A percentile compares a stretch with the other conserved stretches of the same genome.
Conservation (phyloP, 768 basidiomycete genomes). For the Pulveroboletus sp. region DNA sequence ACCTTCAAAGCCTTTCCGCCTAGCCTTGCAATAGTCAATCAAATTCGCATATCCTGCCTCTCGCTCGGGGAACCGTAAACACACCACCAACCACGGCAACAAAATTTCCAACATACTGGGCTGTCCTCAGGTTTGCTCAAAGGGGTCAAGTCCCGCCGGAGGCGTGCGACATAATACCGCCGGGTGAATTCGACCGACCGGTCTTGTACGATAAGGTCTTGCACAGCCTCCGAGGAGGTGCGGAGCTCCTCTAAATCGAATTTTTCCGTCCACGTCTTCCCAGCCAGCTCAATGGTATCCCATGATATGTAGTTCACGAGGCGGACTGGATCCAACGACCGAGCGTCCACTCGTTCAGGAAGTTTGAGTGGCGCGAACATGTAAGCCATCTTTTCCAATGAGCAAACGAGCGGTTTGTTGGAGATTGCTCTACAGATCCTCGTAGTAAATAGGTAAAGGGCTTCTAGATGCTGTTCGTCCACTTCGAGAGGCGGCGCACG, state of each 20-base stretch:
- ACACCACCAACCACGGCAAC: neutral
- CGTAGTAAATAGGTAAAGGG: slow-evolving; percentile 60
- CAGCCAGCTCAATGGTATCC: slow-evolving; percentile 55
- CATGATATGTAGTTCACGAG: slow-evolving; percentile 57
- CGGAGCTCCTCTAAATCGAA: slow-evolving; percentile 40
- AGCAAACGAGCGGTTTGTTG: slow-evolving; percentile 68
- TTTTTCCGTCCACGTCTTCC: slow-evolving; percentile 48
- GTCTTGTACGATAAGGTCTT: slow-evolving; percentile 74
- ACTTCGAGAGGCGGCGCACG: slow-evolving; percentile 51
- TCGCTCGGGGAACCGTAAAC: slow-evolving; percentile 40
- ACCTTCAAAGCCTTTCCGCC: slow-evolving; percentile 60
- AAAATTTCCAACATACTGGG: slow-evolving; percentile 43
- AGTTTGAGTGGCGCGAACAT: slow-evolving; percentile 62
- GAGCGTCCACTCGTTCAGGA: slow-evolving; percentile 29
- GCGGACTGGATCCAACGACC: slow-evolving; percentile 18
- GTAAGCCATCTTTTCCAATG: slow-evolving; percentile 54
- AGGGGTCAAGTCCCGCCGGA: slow-evolving; percentile 70
- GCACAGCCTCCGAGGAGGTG: slow-evolving; percentile 34
- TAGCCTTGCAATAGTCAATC: slow-evolving; percentile 63
- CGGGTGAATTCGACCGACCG: slow-evolving; percentile 73
- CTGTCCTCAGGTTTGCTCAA: slow-evolving; percentile 67
- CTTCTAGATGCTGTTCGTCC: slow-evolving; percentile 42
- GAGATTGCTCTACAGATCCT: slow-evolving; percentile 58
- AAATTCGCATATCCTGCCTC: slow-evolving; percentile 60
- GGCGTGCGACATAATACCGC: slow-evolving; percentile 54